Base-by-base conservation (phyloP, 2,329 filamentous ascomycete species). In the Colletotrichum truncatum region DNA sequence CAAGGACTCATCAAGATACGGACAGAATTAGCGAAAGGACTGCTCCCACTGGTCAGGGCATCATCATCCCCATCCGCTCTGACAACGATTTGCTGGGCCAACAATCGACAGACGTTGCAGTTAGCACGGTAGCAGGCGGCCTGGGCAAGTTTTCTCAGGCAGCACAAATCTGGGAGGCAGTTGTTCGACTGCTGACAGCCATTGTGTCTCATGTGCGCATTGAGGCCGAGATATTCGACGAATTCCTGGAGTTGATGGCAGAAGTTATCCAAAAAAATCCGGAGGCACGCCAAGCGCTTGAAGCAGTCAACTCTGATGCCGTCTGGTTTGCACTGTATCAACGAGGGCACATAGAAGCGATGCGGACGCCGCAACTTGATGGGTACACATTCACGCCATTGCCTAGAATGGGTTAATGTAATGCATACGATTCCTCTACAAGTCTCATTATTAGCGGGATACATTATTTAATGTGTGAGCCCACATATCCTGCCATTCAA, bases 181-280 rank as follows among this genome's bases (percentile, higher is more conserved):
- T 89, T 7, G 78, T 90, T 16, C 75, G 76, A 21, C 77, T 93
- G 36, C 75, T 96, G 16, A 82, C 85, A 26, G 80, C 84, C 1
- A 78, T 94, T n/a, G 84, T 90, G 4, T 79, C 82, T 18, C 81
- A 88, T 71, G 90, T 94, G 7, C 80, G 81, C 6, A 73, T 94
- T n/a, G 84, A 89, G 6, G 90, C 92, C 26, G 85, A 86, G 45
- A 84, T 89, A 68, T 92, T 94, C 74, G 92, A 94, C 68, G 86
- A 93, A 56, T 85, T 92, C 11, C 73, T 95, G 43, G 84, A 85
- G 6, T 76, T 94, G 55, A 75, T 96, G 25, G 82, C 76, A 3
- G 84, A 90, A 38, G 76, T 81, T 36, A 69, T 89, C 45, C 76
- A 81, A 52, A 76, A 73, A 32, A 79, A 82, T 26, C 58, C 71